phyloP scores from a whole-genome alignment of 2,329 filamentous ascomycete species.

The Nannizziopsis arthrosporioides region DNA sequence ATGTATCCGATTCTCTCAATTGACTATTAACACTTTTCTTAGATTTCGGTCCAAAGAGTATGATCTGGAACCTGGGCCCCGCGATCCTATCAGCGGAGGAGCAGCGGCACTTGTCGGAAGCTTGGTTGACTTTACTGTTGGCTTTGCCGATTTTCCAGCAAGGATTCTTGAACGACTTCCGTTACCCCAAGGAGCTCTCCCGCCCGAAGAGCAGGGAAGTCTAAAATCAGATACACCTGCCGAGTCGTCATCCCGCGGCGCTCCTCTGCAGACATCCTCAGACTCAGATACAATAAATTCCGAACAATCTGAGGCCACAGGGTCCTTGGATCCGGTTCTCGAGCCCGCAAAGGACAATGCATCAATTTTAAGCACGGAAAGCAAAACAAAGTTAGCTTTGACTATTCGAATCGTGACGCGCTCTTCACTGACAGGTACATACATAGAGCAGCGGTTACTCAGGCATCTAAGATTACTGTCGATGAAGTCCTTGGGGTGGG shows the following conservation, averaged over 20 bases:
- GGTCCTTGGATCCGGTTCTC: neutral
- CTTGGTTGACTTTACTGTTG: conserved; percentile 68
- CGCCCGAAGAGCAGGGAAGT: neutral
- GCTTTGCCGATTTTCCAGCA: conserved; percentile 59
- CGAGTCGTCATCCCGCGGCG: neutral
- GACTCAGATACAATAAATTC: neutral
- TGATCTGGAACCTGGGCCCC: conserved; percentile 64
- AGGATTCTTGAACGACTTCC: conserved; percentile 34
- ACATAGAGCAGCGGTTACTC: neutral
- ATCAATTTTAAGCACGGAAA: neutral
- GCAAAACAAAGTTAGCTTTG: conserved; percentile 2
- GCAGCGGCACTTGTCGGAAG: conserved; percentile 71
- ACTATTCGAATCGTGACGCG: neutral
- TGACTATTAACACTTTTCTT: neutral
- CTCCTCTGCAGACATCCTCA: neutral
- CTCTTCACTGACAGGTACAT: too few relatives aligned
- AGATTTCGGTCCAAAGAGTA: conserved; percentile 53
- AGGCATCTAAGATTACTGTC: conserved; percentile 7
- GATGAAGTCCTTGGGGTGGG: conserved; percentile 49
- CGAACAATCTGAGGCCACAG: neutral
- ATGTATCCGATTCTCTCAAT: conserved; percentile 11
- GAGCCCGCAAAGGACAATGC: neutral
- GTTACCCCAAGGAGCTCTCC: neutral
- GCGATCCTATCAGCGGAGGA: conserved; percentile 66
- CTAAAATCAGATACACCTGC: neutral